Evolutionary conservation across 106 monocot genomes (phyloP).

Genomic region (Phalaenopsis equestris): DNA sequence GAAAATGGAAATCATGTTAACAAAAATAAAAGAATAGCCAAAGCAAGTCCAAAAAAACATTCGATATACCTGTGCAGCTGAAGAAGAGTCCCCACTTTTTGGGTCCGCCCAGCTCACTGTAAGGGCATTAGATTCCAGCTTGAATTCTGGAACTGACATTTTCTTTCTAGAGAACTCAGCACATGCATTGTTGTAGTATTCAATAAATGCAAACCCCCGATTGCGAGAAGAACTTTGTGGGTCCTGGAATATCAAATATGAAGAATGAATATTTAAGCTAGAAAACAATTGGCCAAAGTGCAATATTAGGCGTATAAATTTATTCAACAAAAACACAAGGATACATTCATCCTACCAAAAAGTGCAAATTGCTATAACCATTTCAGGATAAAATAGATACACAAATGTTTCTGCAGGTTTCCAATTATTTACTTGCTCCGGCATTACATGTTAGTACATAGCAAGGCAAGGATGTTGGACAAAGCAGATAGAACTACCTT

Average conservation of each 20-base stretch:
- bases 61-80: conserved; percentile 53
- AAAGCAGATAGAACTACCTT: conserved; percentile 37
- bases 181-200: conserved; percentile 92
- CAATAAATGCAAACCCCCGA: conserved; percentile 83
- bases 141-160: conserved; percentile 75
- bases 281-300: background rate
- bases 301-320: background rate
- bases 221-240: conserved; percentile 49
- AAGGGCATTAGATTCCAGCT: conserved; percentile 69
- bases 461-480: background rate
- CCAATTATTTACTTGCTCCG: background rate
- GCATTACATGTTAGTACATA: background rate
- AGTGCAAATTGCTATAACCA: background rate
- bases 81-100: conserved; percentile 49
- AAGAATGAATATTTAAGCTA: background rate
- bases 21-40: background rate
- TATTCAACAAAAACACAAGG: conserved; percentile 1
- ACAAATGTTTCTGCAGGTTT: background rate
- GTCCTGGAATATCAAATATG: conserved; percentile 34
- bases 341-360: conserved; percentile 3
- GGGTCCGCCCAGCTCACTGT: conserved; percentile 97
- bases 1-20: background rate
- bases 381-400: background rate
- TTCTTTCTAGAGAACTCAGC: conserved; percentile 86
- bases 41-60: background rate